A percentile compares a stretch with the other conserved stretches of the same genome.
Evolutionary conservation across 2,329 filamentous ascomycete genomes (phyloP).

Genomic region (Trichoderma atrobrunneum): DNA sequence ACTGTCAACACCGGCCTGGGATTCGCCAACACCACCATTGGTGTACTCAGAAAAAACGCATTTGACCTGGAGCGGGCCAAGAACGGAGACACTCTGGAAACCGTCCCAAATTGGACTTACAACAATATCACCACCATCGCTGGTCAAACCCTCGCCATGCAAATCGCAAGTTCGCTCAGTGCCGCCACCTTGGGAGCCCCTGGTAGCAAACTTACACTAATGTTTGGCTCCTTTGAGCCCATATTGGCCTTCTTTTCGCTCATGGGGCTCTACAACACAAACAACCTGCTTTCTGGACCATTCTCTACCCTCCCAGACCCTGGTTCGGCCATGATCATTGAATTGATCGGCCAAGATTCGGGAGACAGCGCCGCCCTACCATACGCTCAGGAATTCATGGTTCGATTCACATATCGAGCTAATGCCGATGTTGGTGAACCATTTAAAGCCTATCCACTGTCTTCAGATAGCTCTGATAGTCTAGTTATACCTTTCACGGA

Average conservation of each 20-base stretch:
- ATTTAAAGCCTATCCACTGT: conserved; percentile 41
- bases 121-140: conserved; percentile 46
- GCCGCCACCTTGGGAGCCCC: conserved; percentile 41
- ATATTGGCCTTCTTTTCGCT: conserved; percentile 56
- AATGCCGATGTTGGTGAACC: conserved; percentile 38
- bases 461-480: conserved; percentile 35
- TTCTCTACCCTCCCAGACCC: conserved; percentile 56
- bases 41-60: conserved; percentile 60
- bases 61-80: conserved; percentile 61
- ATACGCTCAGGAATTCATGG: conserved; percentile 40
- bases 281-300: conserved; percentile 48
- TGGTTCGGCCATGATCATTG: conserved; percentile 73
- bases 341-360: conserved; percentile 46
- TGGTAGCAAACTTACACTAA: conserved; percentile 48
- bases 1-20: conserved; percentile 41
- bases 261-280: conserved; percentile 42
- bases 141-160: conserved; percentile 50
- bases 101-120: conserved; percentile 34
- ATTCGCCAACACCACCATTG: conserved; percentile 33
- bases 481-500: conserved; percentile 37
- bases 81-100: conserved; percentile 54
- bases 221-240: conserved; percentile 55
- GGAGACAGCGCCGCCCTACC: conserved; percentile 26
- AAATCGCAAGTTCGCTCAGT: conserved; percentile 43
- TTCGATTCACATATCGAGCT: conserved; percentile 58